phyloP scores from a whole-genome alignment of 495 filamentous ascomycete species.

The Tuber borchii region DNA sequence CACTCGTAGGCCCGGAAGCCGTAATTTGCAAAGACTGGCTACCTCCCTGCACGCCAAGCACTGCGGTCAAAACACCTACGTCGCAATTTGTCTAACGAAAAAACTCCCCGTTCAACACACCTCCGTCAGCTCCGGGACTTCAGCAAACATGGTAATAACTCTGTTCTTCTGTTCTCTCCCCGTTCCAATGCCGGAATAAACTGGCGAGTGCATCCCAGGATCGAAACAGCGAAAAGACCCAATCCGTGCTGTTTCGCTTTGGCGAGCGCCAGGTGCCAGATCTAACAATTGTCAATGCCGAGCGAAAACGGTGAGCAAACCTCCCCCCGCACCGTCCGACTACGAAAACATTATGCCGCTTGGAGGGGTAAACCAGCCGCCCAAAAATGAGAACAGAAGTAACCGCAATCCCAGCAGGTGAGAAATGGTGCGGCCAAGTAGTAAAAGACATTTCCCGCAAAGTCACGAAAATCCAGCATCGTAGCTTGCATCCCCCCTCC shows the following conservation, averaged over 20 bases:
- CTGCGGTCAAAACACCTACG: not conserved
- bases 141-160: not conserved
- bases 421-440: slow-evolving; percentile 97
- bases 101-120: not conserved
- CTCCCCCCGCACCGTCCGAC: not conserved
- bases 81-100: not conserved
- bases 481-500: slow-evolving; percentile 11
- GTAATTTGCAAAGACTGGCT: no score
- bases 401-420: slow-evolving; percentile 74
- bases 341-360: not conserved
- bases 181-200: not conserved
- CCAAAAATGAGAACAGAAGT: slow-evolving; percentile 81
- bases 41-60: not conserved
- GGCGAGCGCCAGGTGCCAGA: slow-evolving; percentile 94
- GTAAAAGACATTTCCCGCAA: slow-evolving; percentile 96
- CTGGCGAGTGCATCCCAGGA: slow-evolving; percentile 14
- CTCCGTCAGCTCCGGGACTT: not conserved
- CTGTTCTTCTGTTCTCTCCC: not conserved
- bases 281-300: slow-evolving; percentile 88
- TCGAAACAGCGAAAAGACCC: slow-evolving; percentile 88
- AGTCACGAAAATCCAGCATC: slow-evolving; percentile 88
- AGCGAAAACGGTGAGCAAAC: slow-evolving; percentile 57
- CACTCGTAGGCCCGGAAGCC: no score
- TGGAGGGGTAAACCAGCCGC: slow-evolving; percentile 44
- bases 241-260: slow-evolving; percentile 99